Conservation (phyloP, 164 flowering plant species). For the Berberis thunbergii region DNA sequence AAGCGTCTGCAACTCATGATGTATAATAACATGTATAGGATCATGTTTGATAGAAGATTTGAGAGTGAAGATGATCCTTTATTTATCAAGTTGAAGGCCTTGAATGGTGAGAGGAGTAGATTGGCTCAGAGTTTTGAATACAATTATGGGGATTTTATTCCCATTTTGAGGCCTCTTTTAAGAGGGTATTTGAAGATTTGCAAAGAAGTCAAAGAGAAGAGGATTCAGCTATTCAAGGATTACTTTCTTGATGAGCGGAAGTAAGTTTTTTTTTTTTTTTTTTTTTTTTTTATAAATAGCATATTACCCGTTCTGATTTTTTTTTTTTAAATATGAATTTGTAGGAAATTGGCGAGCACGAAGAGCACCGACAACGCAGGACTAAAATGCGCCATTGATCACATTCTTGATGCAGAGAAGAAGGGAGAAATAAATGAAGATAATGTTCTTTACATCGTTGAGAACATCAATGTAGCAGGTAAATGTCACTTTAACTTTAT, state of each 20-base stretch:
- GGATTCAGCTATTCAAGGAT: slow-evolving; percentile 80
- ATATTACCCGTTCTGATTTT: background rate
- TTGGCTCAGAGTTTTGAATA: slow-evolving; percentile 83
- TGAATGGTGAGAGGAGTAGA: slow-evolving; percentile 77
- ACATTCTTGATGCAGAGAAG: slow-evolving; percentile 73
- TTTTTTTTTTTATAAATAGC: no score
- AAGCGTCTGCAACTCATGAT: slow-evolving; percentile 67
- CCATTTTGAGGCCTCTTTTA: slow-evolving; percentile 66
- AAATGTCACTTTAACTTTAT: background rate
- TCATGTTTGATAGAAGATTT: slow-evolving; percentile 77
- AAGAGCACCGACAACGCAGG: slow-evolving; percentile 32
- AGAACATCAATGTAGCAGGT: slow-evolving; percentile 96
- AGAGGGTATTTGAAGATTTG: slow-evolving; percentile 65
- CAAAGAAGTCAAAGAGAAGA: slow-evolving; percentile 63
- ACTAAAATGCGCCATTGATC: slow-evolving; percentile 82
- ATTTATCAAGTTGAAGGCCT: slow-evolving; percentile 46
- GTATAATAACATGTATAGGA: slow-evolving; percentile 86
- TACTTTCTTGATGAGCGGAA: slow-evolving; percentile 80
- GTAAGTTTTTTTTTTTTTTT: no score
- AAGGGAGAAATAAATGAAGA: slow-evolving; percentile 95
- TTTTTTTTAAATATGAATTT: background rate
- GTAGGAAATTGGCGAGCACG: slow-evolving; percentile 59
- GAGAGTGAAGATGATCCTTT: slow-evolving; percentile 75
- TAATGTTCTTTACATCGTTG: slow-evolving; percentile 88
- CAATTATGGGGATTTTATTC: slow-evolving; percentile 80